A percentile compares a stretch with the other conserved stretches of the same genome.
phyloP scores from a whole-genome alignment of 2,329 filamentous ascomycete genomes.

The Elsinoe arachidis region DNA sequence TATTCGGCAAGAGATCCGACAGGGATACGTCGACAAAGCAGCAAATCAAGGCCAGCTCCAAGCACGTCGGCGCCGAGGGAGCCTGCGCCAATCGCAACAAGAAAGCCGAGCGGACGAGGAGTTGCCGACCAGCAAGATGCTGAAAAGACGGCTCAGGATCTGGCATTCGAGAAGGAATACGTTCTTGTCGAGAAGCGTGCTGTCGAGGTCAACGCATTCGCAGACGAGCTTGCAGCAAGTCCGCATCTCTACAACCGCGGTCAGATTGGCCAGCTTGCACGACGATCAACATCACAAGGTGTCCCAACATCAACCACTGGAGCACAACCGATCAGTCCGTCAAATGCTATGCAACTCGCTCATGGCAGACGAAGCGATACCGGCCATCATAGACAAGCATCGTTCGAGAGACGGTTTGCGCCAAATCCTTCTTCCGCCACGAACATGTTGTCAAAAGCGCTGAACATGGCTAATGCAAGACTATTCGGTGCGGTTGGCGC shows the following conservation, averaged over 20 bases:
- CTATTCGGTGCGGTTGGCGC: slow-evolving; percentile 61
- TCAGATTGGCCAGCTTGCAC: slow-evolving; percentile 46
- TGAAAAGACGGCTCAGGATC: slow-evolving; percentile 70
- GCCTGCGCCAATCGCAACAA: slow-evolving; percentile 16
- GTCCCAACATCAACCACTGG: slow-evolving; percentile 59
- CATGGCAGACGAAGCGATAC: slow-evolving; percentile 55
- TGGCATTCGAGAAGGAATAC: slow-evolving; percentile 87
- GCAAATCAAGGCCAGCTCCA: slow-evolving; percentile 11
- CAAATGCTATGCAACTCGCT: slow-evolving; percentile 66
- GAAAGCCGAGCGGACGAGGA: slow-evolving; percentile 32
- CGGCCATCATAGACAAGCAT: slow-evolving; percentile 62
- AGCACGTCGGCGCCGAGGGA: slow-evolving; percentile 15
- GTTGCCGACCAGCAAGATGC: slow-evolving; percentile 32
- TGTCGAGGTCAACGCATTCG: slow-evolving; percentile 94
- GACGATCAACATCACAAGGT: slow-evolving; percentile 72
- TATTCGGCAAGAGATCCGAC: slow-evolving; percentile 9
- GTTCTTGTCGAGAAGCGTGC: slow-evolving; percentile 91
- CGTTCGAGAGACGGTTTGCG: slow-evolving; percentile 73
- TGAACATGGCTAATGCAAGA: slow-evolving; percentile 80
- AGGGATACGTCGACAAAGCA: slow-evolving; percentile 1
- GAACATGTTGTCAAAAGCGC: slow-evolving; percentile 86
- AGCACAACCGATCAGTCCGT: slow-evolving; percentile 55
- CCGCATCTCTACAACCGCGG: slow-evolving; percentile 51
- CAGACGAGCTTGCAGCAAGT: slow-evolving; percentile 85
- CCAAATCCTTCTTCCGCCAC: slow-evolving; percentile 67